Evolutionary conservation across 164 flowering plant species (phyloP).

Genomic region (Tetracentron sinense): DNA sequence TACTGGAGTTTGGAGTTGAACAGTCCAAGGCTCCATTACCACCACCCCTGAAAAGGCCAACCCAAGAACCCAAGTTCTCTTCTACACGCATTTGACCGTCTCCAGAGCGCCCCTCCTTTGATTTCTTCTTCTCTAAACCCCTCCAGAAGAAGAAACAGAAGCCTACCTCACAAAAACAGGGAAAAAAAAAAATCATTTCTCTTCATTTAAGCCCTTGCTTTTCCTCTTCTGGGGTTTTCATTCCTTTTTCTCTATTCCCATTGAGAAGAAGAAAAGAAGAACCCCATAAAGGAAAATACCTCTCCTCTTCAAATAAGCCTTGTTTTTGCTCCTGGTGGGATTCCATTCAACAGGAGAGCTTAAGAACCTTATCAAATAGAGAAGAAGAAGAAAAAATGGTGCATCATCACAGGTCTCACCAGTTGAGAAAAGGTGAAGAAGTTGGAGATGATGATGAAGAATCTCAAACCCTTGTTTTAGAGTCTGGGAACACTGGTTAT

Average conservation of each 20-base stretch:
- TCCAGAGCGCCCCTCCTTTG: not conserved
- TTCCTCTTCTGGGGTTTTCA: too few species aligned
- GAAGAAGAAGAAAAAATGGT: slow-evolving; percentile 30
- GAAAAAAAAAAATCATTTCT: too few species aligned
- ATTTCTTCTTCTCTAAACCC: not conserved
- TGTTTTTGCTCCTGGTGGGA: not conserved
- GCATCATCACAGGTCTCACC: slow-evolving; percentile 42
- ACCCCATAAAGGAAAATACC: not conserved
- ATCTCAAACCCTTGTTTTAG: slow-evolving; percentile 24
- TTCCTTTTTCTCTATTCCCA: not conserved
- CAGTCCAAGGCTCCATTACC: too few species aligned
- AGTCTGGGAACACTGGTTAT: slow-evolving; percentile 25
- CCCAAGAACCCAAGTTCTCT: not conserved
- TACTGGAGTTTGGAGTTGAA: too few species aligned
- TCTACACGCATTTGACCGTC: not conserved
- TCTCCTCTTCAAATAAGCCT: not conserved
- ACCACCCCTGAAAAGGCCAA: too few species aligned
- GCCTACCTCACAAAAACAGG: too few species aligned
- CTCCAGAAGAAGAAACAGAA: too few species aligned
- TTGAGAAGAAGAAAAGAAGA: not conserved
- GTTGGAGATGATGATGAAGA: slow-evolving; percentile 26
- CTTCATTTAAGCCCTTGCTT: too few species aligned
- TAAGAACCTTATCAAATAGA: not conserved
- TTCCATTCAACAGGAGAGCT: not conserved
- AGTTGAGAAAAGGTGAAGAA: slow-evolving; percentile 22